Percentiles rank a stretch among this genome's conserved stretches.
phyloP scores from a whole-genome alignment of 805 yeast genomes.

The Candida alai region DNA sequence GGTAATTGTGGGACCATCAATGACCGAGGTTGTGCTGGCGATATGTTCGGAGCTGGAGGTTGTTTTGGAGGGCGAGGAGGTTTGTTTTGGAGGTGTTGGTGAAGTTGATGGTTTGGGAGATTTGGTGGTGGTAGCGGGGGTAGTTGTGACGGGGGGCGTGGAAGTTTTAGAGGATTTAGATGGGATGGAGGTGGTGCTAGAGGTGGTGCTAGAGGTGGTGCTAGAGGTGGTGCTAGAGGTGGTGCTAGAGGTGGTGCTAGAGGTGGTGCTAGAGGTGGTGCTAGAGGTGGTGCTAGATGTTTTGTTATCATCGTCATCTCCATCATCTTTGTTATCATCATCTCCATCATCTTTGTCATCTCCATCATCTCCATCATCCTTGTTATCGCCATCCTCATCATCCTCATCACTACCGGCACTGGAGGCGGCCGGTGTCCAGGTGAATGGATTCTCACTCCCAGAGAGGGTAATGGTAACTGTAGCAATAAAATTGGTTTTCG shows the following conservation, averaged over 20 bases:
- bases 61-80: conserved; percentile 6
- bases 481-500: conserved; percentile 40
- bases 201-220: conserved; percentile 1
- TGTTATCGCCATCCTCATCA: no score
- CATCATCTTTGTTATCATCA: no score
- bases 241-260: conserved; percentile 9
- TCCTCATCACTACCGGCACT: no score
- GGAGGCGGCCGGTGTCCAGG: no score
- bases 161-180: conserved; percentile 8
- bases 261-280: neutral
- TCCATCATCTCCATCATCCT: no score
- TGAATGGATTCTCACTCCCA: no score
- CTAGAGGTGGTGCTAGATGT: conserved; percentile 1
- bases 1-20: conserved; percentile 21
- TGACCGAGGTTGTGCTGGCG: conserved; percentile 6
- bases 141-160: conserved; percentile 2
- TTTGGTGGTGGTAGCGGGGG: conserved; percentile 7
- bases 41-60: conserved; percentile 9
- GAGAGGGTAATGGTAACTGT: conserved; percentile 41
- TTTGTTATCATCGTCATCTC: conserved; percentile 12
- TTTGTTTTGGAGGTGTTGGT: conserved; percentile 4
- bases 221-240: conserved; percentile 8
- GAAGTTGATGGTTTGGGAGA: conserved; percentile 8
- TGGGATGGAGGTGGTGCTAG: conserved; percentile 7
- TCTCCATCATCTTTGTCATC: no score